Evolutionary conservation across 2,329 filamentous ascomycete species (phyloP), one percentile per base, ranked within the genome.

Genomic region (Fusarium torreyae): DNA sequence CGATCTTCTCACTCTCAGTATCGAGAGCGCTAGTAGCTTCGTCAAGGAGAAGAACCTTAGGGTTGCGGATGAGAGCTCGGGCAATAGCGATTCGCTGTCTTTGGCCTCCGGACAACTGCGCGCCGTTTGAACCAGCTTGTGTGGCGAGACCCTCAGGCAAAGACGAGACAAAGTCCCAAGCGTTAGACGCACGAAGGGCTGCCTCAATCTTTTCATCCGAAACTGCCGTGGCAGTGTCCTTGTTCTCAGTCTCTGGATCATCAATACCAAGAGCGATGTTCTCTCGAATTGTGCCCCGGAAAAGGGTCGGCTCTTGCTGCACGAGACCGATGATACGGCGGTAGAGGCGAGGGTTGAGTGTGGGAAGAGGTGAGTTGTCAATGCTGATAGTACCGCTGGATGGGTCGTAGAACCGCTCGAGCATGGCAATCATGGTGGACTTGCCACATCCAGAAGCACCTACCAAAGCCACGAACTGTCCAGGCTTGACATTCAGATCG

Each of bases 231-330:
- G 38, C 34, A 15, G 54, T 31, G 5, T 62, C 63, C 1, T 56
- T 48, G 6, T 48, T 46, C 31, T 67, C 61, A 8, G 53, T 57
- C 18, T 63, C 52, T 4, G 65, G 65, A 31, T 72, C 68, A 36
- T 74, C 73, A 14, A 75, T 42, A 6, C 73, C 72, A n/a, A 75
- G 70, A 26, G 72, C 68, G 43, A 98, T 98, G 71, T 96, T 96
- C 75, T 95, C 92, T 5, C 92, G 91, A 70, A 96, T 91, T 0
- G 91, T 91, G 24, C 92, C 93, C 5, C 91, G 93, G 79, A 94
- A 94, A 4, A 99, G 86, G 3, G 84, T 84, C 0, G 86, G 86
- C 57, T 89, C 86, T 73, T 89, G 87, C 61, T 87, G 84, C 4
- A 90, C 87, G 6, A 89, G 81, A 4, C 86, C 82, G 14, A 89